These are phyloP conservation scores for Pichia californica DNA, from an alignment of 805 yeast species.

Conservation along the genomic window DNA sequence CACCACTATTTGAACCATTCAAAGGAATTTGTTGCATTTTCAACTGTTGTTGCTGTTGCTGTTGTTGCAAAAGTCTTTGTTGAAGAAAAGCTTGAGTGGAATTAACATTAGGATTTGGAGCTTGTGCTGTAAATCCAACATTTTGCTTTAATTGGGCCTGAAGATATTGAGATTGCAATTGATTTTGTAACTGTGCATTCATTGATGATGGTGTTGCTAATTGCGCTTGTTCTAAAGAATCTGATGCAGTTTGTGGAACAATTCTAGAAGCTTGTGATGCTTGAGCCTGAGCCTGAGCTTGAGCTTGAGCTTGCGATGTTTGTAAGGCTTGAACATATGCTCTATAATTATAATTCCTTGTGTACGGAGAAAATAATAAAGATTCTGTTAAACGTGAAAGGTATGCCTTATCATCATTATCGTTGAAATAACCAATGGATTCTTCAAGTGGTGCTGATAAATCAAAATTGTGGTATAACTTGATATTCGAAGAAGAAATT, in stretches of 20 bases:
- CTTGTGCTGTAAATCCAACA: neutral
- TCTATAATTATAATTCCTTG: slow-evolving; percentile 27
- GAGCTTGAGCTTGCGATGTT: slow-evolving; percentile 12
- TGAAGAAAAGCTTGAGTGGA: slow-evolving; percentile 8
- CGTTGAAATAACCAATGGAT: slow-evolving; percentile 9
- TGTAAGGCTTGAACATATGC: slow-evolving; percentile 12
- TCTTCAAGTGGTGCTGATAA: slow-evolving; percentile 9
- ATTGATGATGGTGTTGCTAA: slow-evolving; percentile 1
- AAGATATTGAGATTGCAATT: slow-evolving; percentile 21
- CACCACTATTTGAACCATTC: slow-evolving; percentile 17
- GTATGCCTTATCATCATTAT: slow-evolving; percentile 19
- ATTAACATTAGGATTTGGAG: slow-evolving; percentile 14
- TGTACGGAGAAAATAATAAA: slow-evolving; percentile 27
- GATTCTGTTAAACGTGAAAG: slow-evolving; percentile 27
- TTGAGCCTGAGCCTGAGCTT: slow-evolving; percentile 10
- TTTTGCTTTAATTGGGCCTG: slow-evolving; percentile 26
- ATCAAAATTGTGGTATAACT: slow-evolving; percentile 21
- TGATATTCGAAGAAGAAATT: slow-evolving; percentile 7
- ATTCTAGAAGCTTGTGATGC: slow-evolving; percentile 8
- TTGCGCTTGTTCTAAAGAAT: slow-evolving; percentile 1
- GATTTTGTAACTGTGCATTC: slow-evolving; percentile 4
- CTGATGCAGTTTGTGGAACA: slow-evolving; percentile 3
- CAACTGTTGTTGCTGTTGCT: slow-evolving; percentile 21
- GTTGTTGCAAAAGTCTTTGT: slow-evolving; percentile 10
- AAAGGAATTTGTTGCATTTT: slow-evolving; percentile 19